Base-by-base conservation (phyloP, 1,284 basidiomycete species). In the Psilocybe mexicana region DNA sequence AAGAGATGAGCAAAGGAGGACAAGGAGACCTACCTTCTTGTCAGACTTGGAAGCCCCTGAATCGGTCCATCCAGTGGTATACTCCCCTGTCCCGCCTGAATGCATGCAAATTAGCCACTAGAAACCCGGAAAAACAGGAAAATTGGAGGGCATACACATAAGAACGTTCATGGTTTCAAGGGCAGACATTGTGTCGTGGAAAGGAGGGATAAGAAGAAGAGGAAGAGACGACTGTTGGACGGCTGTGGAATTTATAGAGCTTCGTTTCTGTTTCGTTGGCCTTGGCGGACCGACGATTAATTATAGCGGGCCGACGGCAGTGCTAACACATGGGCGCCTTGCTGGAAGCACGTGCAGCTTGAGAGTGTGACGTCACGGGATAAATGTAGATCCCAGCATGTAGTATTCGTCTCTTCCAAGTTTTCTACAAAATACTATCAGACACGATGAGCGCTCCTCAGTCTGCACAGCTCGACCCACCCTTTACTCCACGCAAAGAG, bases 31-130 rank as follows among this genome's bases (percentile, higher is more conserved):
- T 57, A 88, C 91, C 81, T 95, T 96, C 78, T 96, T 96, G 78
- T 96, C 94, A 6, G 93, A 95, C 69, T 90, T 94, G 23, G 93
- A 95, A 45, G 91, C 90, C n/a, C 93, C 92, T 36, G 87, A 84
- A 14, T 86, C 88, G 3, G 93, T 94, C 88, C 92, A 96, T 70
- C 94, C 94, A 53, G 94, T 96, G 58, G 94, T 96, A 74, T 96
- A 96, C 78, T 95, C 90, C 49, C 91, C 91, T 60, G 88, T 87
- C 66, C 87, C 88, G 69, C 88, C 87, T 88, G 60, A 23, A 51
- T 43, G 40, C 43, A 47, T 36, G 54, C 61, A 28, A 45, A 3
- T 43, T 40, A 65, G 52, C 30, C 4, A 48, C 38, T 50, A 26
- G 54, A 25, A 14, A 55, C 5, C 40, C 33, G 44, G 23, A 33